Base-by-base conservation (phyloP, 2,329 filamentous ascomycete species). In the Camillea tinctor region DNA sequence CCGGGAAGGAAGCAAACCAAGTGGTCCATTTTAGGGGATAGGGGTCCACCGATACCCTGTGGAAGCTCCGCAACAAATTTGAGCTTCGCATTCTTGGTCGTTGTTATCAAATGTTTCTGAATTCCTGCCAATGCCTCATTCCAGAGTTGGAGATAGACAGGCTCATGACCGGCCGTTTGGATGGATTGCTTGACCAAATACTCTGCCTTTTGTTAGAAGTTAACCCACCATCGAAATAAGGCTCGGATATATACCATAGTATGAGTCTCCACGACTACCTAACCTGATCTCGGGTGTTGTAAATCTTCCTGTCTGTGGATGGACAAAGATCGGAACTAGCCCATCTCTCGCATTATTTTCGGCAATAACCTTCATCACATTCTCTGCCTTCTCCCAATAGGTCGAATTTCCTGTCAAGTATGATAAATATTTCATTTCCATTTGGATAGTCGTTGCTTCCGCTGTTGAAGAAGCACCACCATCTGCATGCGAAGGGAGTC, bases 171-270 rank as follows among this genome's bases (percentile, higher is more conserved):
- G 56, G 90, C 90, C 7, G 94, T 98, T 76, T 98, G 94, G 17
- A 96, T 81, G 72, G 95, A 97, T 75, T 98, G 94, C 79, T 98
- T 98, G 79, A 97, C 94, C 52, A 98, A 85, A 74, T 98, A 97
- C 77, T 98, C 63, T 62, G 57, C 21, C 26, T 48, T 23, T 20
- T 20, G 54, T 54, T 50, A 53, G 21, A 40, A 51, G 24, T 21
- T 5, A 9, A 8, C 9, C n/a, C 5, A 21, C 21, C 24, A 3
- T 8, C 36, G 22, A 3, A 21, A 4, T 44, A 44, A 15, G 20
- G 20, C 1, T 40, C 21, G 44, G 23, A 9, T 40, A 49, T 13
- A 8, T 54, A 66, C 65, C 91, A 77, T 98, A 98, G 78, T 97
- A 98, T 52, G 92, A 97, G 78, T 98, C 94, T 54, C 93, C 94